Evolutionary conservation across 2,329 filamentous ascomycete species (phyloP).

Genomic region (Coniochaeta pulveracea): DNA sequence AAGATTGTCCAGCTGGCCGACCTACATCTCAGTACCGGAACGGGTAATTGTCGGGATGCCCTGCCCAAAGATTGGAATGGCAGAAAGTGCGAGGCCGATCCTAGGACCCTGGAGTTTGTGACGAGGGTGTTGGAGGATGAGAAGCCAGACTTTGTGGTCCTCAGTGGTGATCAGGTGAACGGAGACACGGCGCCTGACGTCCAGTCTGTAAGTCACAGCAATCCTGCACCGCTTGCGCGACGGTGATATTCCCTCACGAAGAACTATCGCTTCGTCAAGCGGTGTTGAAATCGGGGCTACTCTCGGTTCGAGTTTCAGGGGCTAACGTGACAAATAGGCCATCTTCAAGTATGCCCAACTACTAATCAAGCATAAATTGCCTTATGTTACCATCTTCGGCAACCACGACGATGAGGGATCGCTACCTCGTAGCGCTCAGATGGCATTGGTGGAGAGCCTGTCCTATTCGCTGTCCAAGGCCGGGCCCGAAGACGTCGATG

Average conservation of each 20-base stretch:
- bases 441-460: constrained; percentile 75
- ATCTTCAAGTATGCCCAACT: constrained; percentile 88
- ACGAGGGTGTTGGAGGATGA: constrained; percentile 77
- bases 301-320: not conserved
- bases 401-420: constrained; percentile 94
- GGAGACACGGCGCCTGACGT: constrained; percentile 86
- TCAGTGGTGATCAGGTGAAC: constrained; percentile 92
- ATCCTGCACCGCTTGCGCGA: no score
- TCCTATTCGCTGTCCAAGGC: constrained; percentile 82
- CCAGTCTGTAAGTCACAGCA: constrained; percentile 53
- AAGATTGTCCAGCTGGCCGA: constrained; percentile 98
- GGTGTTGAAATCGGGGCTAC: not conserved
- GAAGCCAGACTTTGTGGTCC: constrained; percentile 81
- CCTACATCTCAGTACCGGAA: constrained; percentile 82
- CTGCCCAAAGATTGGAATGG: constrained; percentile 61
- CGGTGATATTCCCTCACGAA: not conserved
- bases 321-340: constrained; percentile 31
- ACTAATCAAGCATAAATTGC: constrained; percentile 77
- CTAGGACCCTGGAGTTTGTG: constrained; percentile 83
- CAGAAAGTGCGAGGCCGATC: constrained; percentile 80
- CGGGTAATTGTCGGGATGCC: constrained; percentile 78
- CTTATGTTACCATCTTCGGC: constrained; percentile 86
- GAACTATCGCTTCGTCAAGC: not conserved
- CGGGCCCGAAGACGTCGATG: constrained; percentile 74
- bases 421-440: constrained; percentile 64